Evolutionary conservation across 2,329 filamentous ascomycete species (phyloP), one percentile per base, ranked within the genome.

Genomic region (Paecilomyces dactylethromorphus): DNA sequence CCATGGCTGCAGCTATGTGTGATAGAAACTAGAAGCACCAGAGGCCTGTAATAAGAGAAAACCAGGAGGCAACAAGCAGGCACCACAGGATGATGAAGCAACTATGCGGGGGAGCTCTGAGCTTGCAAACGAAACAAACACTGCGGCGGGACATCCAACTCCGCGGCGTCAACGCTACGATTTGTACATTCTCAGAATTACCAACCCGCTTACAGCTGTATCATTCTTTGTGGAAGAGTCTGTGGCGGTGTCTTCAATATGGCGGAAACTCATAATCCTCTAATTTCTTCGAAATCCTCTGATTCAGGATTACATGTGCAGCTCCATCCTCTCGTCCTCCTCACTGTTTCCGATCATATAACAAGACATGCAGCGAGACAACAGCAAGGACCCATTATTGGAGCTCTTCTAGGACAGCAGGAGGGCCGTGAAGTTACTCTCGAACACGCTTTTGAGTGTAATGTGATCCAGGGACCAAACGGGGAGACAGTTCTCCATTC

Each of bases 291-390:
- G 59, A 88, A 86, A 74, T 82, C 85, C 4, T 85, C 85, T 50
- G 90, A 94, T 74, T 88, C 87, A 21, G 85, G 86, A 55, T 85
- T 95, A 52, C 88, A 91, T 64, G 86, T 92, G 58, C 86, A 92
- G 66, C 85, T 99, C 18, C 94, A 99, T 70, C 94, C 94, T 26
- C 87, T 99, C 54, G 92, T 96, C 56, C 88, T 97, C 65, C 90
- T 99, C 76, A 95, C 90, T 64, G 94, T 99, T 68, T 96, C 93
- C 66, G 94, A 99, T 76, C 95, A 96, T 74, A 92, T 97, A 73
- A 96, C 93, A 59, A 86, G 94, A 60, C 92, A 96, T 74, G 90
- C 88, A 1, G 82, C 96, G 58, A 86, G 94, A 60, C 80, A 86
- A 56, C 87, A 92, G 67, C 74, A 80, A 18, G 90, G 90, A 0